A percentile compares a stretch with the other conserved stretches of the same genome.
These are phyloP conservation scores for Malassezia restricta DNA, from an alignment of 1,284 basidiomycete genomes.

Conservation along the genomic window DNA sequence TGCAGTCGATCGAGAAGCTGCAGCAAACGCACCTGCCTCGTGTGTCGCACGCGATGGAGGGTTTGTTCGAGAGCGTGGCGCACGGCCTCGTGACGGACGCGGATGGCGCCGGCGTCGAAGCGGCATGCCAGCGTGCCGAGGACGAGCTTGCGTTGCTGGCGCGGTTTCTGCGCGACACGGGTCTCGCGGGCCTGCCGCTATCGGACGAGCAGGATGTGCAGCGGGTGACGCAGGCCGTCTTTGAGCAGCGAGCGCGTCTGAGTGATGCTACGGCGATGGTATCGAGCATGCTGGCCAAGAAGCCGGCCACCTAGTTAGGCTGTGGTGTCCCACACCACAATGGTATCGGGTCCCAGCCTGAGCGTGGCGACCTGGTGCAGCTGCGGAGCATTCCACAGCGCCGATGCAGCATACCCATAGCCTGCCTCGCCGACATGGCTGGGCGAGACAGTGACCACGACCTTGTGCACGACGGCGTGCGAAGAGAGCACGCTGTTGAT, in stretches of 20 bases:
- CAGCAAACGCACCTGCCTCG: not conserved
- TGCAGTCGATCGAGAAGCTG: not conserved
- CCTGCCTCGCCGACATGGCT: not conserved
- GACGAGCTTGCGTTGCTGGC: not conserved
- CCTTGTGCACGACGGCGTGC: not conserved
- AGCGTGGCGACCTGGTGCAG: not conserved
- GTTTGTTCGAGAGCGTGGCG: not conserved
- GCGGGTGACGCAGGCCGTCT: not conserved
- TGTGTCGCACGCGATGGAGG: not conserved
- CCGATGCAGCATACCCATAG: conserved; percentile 4
- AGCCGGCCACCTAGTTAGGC: not conserved
- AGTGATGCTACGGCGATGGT: conserved; percentile 11
- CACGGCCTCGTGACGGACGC: not conserved
- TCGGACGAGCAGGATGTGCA: not conserved
- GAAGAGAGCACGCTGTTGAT: conserved; percentile 61
- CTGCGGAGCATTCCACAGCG: not conserved
- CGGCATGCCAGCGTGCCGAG: not conserved
- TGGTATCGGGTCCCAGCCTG: not conserved
- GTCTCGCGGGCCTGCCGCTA: conserved; percentile 9
- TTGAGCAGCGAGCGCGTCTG: conserved; percentile 13
- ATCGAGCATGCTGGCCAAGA: conserved; percentile 4
- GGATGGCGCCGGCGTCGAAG: not conserved
- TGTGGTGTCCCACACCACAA: not conserved
- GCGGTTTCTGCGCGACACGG: not conserved
- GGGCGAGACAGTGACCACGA: conserved; percentile 9